Base-by-base conservation (phyloP, 2,329 filamentous ascomycete genomes). In the Sphaerulina populicola region DNA sequence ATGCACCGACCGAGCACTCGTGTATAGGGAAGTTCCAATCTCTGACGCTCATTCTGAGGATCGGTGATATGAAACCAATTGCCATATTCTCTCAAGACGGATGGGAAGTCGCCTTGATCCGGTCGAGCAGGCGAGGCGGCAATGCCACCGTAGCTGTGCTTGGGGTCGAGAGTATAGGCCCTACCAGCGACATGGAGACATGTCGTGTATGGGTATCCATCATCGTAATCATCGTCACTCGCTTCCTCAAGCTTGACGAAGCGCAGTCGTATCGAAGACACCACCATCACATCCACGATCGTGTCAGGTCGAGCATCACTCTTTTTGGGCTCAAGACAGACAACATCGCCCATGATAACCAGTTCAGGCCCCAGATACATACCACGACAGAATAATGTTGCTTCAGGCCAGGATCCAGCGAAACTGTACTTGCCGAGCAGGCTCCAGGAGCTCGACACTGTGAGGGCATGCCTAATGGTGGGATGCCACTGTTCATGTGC, bases 351-450 rank as follows among this genome's bases (percentile, higher is more conserved):
- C 4, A 75, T 62, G 4, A 71, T 66, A 9, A 82, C 61, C 29
- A 81, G 66, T 59, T 83, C 80, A 2, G 74, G 61, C 0, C 80
- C 80, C 2, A 83, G 62, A 54, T 74, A 82, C 6, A 81, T 70
- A 0, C 75, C 79, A 44, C 72, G 70, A 51, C 72, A 76, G 47
- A 71, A 73, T n/a, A 83, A 69, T 0, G 65, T 69, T 0, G 76
- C 77, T 12, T 75, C 64, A 0, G 78, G 77, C 77, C 79, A 81
- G 1, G 57, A 63, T 0, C 79, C 79, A 18, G 65, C 70, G 61
- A 81, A 78, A 21, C 69, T 72, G 46, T 73, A 71, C 47, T 74
- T 78, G 6, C 76, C 73, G 1, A 80, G 51, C 0, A 81, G 58
- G 6, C 74, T 77, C 49, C 79, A 69, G 0, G 76, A 77, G 1